Conservation (phyloP, 805 yeast species). For the Yarrowia divulgata region DNA sequence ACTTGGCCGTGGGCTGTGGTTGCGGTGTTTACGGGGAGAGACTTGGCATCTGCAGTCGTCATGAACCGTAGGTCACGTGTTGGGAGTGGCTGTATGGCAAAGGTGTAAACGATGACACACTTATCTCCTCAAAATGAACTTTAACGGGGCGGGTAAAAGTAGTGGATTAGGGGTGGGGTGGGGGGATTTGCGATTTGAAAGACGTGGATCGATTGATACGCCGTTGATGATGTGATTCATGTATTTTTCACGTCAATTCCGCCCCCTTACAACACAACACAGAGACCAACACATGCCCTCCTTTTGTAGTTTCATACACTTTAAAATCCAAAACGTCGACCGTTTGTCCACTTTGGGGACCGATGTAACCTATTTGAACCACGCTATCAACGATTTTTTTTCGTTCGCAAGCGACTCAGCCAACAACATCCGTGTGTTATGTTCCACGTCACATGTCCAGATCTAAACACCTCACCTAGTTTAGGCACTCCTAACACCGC, state of each 20-base stretch:
- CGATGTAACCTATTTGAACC: no score
- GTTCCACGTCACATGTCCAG: no score
- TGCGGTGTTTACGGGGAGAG: conserved; percentile 35
- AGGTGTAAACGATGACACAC: no score
- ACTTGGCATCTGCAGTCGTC: conserved; percentile 21
- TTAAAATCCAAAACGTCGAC: background rate
- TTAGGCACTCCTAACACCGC: background rate
- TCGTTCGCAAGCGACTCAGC: no score
- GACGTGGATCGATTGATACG: background rate
- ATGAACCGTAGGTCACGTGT: conserved; percentile 26
- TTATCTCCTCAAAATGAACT: background rate
- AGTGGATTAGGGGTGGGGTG: background rate
- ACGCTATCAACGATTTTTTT: no score
- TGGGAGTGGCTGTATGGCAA: conserved; percentile 14
- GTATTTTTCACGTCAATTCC: no score
- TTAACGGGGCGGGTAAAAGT: background rate
- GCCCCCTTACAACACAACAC: no score
- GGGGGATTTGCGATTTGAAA: no score
- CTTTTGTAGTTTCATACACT: no score
- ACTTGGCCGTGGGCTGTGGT: conserved; percentile 35
- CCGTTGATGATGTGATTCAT: no score
- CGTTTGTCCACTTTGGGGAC: background rate
- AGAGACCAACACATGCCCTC: no score
- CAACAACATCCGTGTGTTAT: no score
- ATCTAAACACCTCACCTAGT: background rate